phyloP scores from a whole-genome alignment of 176 grass and related monocot genomes.

The Musa acuminata region DNA sequence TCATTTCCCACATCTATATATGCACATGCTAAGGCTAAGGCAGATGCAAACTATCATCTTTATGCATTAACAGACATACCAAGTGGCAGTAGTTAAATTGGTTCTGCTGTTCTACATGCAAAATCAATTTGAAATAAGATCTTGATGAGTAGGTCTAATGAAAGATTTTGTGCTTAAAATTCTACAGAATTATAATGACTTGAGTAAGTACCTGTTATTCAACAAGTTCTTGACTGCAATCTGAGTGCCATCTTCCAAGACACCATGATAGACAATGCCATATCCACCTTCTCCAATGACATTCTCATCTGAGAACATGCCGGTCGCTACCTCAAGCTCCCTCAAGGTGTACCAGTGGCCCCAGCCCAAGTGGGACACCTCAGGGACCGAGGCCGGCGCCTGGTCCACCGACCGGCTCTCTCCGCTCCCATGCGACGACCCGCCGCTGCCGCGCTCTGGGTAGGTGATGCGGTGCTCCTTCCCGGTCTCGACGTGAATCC shows the following conservation, averaged over 20 bases:
- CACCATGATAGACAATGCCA: slow-evolving; percentile 87
- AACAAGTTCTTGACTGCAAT: slow-evolving; percentile 88
- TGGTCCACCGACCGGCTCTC: slow-evolving; percentile 43
- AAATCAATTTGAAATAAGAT: not conserved
- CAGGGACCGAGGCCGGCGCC: slow-evolving; percentile 48
- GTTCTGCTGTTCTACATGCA: not conserved
- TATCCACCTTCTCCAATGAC: slow-evolving; percentile 91
- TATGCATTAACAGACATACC: no score
- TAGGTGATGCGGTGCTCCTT: slow-evolving; percentile 93
- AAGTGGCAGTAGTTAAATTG: not conserved
- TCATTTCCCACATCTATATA: not conserved
- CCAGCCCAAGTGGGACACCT: slow-evolving; percentile 90
- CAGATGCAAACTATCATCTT: no score
- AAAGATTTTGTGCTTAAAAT: not conserved
- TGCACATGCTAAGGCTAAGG: no score
- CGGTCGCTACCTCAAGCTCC: slow-evolving; percentile 78
- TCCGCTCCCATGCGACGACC: slow-evolving; percentile 67
- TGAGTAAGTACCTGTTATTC: slow-evolving; percentile 63
- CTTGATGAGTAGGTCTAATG: not conserved
- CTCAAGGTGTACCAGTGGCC: slow-evolving; percentile 97
- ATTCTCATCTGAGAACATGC: slow-evolving; percentile 80
- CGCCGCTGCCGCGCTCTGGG: slow-evolving; percentile 57
- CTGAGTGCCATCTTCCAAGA: slow-evolving; percentile 73
- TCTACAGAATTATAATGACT: no score
- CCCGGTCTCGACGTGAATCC: slow-evolving; percentile 81